Evolutionary conservation across 129 eudicot genomes (phyloP), one percentile per base, ranked within the genome.

Genomic region (Erigeron canadensis): DNA sequence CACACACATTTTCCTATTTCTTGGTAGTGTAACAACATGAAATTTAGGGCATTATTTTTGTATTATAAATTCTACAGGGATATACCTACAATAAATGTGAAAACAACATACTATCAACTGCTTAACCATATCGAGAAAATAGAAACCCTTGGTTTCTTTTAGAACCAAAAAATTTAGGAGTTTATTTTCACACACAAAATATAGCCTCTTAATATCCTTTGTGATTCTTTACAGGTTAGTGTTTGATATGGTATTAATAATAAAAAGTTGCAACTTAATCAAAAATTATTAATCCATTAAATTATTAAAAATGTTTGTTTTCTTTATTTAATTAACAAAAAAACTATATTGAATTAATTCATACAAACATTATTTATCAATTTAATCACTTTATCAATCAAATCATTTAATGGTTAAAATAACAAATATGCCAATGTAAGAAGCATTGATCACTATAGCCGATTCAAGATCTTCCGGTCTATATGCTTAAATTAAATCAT

Each of bases 81-180:
- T 66, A 75, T 3, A 58, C 75, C 15, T 22, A 48, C 65, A 69
- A 77, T 69, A 28, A 61, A 69, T 77, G 43, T 60, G 81, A 60
- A 69, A 70, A 70, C 69, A 75, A 69, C 40, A 45, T 60, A 54
- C 19, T 23, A 55, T 47, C 69, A 59, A 59, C 67, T 44, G 21
- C 74, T 56, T 37, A 53, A n/a, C 60, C 60, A 54, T 54, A 65
- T n/a, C 13, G 65, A 53, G 67, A 55, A 75, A 54, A 75, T 12
- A 42, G 66, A 65, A 66, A 74, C 50, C 67, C 48, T 66, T 51
- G 46, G 17, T 40, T 50, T 44, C 61, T 40, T 50, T 44, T 72
- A 37, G 45, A 37, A 47, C 58, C 77, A 61, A 60, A 60, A 15
- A 70, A 55, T 5, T 59, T 58, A 37, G 47, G 76, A 45, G 46